Conservation (phyloP, 352 stramenopile genomes). For the Phytopythium oedochilum region DNA sequence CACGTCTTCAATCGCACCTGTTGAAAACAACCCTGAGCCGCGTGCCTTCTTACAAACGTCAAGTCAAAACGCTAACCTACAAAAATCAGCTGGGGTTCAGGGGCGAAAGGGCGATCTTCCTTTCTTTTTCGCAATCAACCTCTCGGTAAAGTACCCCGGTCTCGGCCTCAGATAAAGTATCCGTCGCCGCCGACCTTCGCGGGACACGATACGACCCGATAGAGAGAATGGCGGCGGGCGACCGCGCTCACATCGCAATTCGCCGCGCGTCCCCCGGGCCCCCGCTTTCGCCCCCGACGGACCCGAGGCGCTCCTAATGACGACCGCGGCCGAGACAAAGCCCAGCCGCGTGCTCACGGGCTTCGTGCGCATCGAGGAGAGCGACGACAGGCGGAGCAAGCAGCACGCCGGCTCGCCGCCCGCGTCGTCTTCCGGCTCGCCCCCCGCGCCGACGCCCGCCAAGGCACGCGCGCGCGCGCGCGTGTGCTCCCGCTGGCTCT, state of each 20-base stretch:
- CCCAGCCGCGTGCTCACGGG: slow-evolving; percentile 24
- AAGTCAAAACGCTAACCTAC: background rate
- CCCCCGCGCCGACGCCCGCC: slow-evolving; percentile 15
- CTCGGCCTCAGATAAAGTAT: background rate
- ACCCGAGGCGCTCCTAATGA: background rate
- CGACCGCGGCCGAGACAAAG: background rate
- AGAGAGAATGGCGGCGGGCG: too few relatives aligned
- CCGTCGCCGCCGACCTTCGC: background rate
- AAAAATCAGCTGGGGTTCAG: background rate
- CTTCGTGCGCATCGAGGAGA: slow-evolving; percentile 52
- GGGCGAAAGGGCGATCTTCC: background rate
- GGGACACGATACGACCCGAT: background rate
- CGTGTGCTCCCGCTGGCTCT: slow-evolving; percentile 55
- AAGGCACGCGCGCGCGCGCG: slow-evolving; percentile 25
- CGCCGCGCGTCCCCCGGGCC: background rate
- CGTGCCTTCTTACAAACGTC: background rate
- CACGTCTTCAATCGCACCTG: slow-evolving; percentile 3
- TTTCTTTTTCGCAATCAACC: slow-evolving; percentile 1
- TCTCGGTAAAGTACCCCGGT: background rate
- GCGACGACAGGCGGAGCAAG: slow-evolving; percentile 23
- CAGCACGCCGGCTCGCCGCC: slow-evolving; percentile 14
- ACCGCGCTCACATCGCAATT: background rate
- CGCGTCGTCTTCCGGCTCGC: slow-evolving; percentile 17
- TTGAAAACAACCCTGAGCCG: background rate
- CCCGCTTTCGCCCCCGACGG: background rate